These are phyloP conservation scores for Erodium maritimum DNA, from an alignment of 345 rosid species.

Conservation along the genomic window DNA sequence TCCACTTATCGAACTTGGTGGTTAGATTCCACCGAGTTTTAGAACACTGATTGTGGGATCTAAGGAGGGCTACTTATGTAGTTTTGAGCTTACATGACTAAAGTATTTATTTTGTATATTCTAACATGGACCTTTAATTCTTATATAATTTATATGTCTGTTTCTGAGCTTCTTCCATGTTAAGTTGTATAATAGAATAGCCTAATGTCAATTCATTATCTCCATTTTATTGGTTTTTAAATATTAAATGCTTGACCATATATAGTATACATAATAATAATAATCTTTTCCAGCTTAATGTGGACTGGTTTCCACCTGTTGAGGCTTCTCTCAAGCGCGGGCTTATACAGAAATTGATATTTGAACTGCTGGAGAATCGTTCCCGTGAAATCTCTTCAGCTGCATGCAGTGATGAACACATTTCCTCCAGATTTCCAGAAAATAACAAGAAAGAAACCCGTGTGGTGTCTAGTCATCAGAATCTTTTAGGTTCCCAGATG, in stretches of 20 bases:
- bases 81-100: background rate
- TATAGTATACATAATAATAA: background rate
- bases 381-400: slow-evolving; percentile 28
- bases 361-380: slow-evolving; percentile 50
- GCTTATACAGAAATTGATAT: slow-evolving; percentile 63
- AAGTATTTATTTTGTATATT: background rate
- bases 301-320: slow-evolving; percentile 74
- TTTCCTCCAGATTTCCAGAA: slow-evolving; percentile 28
- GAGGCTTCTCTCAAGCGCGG: slow-evolving; percentile 94
- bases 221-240: slow-evolving; percentile 3
- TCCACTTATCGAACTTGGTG: too few relatives aligned
- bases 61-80: too few relatives aligned
- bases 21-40: too few relatives aligned
- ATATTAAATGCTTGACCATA: too few relatives aligned
- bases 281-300: slow-evolving; percentile 48
- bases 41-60: too few relatives aligned
- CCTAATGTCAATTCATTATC: background rate
- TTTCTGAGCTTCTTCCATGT: background rate
- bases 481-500: slow-evolving; percentile 31
- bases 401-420: slow-evolving; percentile 25
- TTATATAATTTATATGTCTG: background rate
- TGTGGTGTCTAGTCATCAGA: slow-evolving; percentile 27
- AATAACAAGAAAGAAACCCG: slow-evolving; percentile 25
- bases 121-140: background rate
- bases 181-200: background rate